These are phyloP conservation scores for Ophiostoma quercus DNA, from an alignment of 2,329 filamentous ascomycete genomes.

Conservation along the genomic window DNA sequence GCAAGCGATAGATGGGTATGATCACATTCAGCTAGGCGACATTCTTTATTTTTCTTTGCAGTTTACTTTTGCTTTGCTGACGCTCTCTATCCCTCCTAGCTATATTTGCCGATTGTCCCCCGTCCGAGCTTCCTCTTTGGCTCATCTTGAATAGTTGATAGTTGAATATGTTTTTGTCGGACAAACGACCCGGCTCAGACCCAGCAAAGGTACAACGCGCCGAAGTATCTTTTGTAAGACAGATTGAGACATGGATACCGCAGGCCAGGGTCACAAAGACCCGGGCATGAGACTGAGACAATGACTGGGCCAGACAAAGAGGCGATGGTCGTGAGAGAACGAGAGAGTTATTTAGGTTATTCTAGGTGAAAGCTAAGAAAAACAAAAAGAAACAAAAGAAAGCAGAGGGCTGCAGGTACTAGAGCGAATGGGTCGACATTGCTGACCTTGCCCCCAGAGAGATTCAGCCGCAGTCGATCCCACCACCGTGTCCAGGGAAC, in stretches of 20 bases:
- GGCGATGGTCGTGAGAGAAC: neutral
- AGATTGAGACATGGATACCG: conserved; percentile 1
- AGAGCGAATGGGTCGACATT: neutral
- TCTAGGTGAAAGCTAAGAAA: neutral
- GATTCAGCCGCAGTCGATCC: neutral
- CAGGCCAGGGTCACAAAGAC: conserved; percentile 1
- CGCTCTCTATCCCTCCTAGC: neutral
- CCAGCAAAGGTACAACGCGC: neutral
- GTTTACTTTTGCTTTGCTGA: neutral
- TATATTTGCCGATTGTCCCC: neutral
- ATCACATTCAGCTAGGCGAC: neutral
- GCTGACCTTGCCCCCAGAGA: neutral
- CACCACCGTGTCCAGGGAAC: neutral
- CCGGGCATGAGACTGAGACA: conserved; percentile 9
- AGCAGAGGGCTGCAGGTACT: neutral
- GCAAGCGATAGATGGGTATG: neutral
- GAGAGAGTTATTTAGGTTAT: neutral
- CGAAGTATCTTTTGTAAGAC: conserved; percentile 8
- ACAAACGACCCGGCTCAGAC: neutral
- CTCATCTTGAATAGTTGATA: neutral
- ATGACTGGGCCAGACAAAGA: neutral
- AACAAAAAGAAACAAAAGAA: neutral
- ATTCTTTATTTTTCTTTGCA: neutral
- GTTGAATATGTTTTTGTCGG: neutral
- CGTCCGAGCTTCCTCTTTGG: neutral